Evolutionary conservation across 306 rosid species (phyloP).

Genomic region (cucumber (Cucumis sativus)): DNA sequence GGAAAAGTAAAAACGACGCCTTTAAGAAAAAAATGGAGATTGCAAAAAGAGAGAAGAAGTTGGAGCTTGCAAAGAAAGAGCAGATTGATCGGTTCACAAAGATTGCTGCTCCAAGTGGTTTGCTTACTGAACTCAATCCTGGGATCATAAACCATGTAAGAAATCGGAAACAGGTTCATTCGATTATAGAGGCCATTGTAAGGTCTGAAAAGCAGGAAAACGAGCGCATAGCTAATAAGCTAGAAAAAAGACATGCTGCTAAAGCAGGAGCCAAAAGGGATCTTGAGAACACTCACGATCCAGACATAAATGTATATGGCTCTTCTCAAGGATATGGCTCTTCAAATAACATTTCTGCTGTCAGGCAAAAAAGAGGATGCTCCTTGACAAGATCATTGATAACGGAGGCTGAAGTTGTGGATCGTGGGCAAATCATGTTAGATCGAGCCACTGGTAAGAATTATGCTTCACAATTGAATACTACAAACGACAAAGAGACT

Average conservation of each 20-base stretch:
- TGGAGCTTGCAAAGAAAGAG: conserved; percentile 81
- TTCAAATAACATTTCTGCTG: conserved; percentile 17
- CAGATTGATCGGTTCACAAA: conserved; percentile 68
- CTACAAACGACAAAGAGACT: conserved; percentile 29
- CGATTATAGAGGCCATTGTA: conserved; percentile 83
- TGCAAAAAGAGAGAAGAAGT: conserved; percentile 72
- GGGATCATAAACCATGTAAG: conserved; percentile 98
- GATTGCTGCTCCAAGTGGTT: conserved; percentile 98
- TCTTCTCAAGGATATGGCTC: conserved; percentile 23
- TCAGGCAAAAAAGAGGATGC: conserved; percentile 29
- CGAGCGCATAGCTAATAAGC: conserved; percentile 31
- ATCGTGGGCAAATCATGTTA: conserved; percentile 11
- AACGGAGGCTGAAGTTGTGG: conserved; percentile 25
- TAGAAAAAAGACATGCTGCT: conserved; percentile 23
- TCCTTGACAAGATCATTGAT: conserved; percentile 17
- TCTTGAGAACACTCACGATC: conserved; percentile 20
- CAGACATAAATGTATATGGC: conserved; percentile 20
- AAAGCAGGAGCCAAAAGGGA: conserved; percentile 27
- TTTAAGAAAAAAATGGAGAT: conserved; percentile 65
- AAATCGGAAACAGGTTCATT: conserved; percentile 84
- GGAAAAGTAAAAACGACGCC: conserved; percentile 53
- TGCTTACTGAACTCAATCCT: conserved; percentile 84
- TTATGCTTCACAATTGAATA: conserved; percentile 23
- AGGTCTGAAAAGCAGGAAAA: conserved; percentile 58
- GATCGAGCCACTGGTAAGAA: conserved; percentile 29